Evolutionary conservation across 768 basidiomycete species (phyloP).

Genomic region (Mycena sanguinolenta): DNA sequence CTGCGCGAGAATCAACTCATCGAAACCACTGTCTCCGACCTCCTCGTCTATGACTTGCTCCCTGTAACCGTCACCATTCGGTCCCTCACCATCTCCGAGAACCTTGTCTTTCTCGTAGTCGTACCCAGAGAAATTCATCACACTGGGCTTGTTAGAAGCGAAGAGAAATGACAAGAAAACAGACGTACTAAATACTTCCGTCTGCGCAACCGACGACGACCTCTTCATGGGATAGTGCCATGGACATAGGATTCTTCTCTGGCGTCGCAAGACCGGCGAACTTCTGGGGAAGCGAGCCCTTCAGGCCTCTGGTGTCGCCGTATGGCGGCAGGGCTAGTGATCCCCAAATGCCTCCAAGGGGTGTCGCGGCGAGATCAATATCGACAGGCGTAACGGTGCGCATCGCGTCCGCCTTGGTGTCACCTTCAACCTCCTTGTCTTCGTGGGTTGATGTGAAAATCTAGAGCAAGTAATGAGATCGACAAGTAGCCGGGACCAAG

Average conservation of each 20-base stretch:
- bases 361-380: constrained; percentile 74
- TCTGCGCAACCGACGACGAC: constrained; percentile 93
- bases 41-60: constrained; percentile 13
- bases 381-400: constrained; percentile 60
- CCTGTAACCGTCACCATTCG: constrained; percentile 56
- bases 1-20: constrained; percentile 34
- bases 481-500: constrained; percentile 14
- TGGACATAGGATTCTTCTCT: constrained; percentile 95
- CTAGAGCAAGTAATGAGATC: constrained; percentile 50
- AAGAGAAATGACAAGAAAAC: constrained; percentile 18
- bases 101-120: constrained; percentile 63
- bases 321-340: constrained; percentile 65
- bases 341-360: constrained; percentile 82
- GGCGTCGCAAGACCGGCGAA: constrained; percentile 87
- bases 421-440: constrained; percentile 59
- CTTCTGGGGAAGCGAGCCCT: constrained; percentile 73
- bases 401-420: constrained; percentile 30
- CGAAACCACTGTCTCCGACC: constrained; percentile 29
- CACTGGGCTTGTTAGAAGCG: constrained; percentile 47
- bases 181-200: constrained; percentile 90
- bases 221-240: constrained; percentile 92
- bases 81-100: constrained; percentile 68
- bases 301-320: constrained; percentile 66
- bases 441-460: constrained; percentile 88
- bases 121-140: constrained; percentile 75